phyloP scores from a whole-genome alignment of 768 basidiomycete genomes.

The Auricularia cornea region DNA sequence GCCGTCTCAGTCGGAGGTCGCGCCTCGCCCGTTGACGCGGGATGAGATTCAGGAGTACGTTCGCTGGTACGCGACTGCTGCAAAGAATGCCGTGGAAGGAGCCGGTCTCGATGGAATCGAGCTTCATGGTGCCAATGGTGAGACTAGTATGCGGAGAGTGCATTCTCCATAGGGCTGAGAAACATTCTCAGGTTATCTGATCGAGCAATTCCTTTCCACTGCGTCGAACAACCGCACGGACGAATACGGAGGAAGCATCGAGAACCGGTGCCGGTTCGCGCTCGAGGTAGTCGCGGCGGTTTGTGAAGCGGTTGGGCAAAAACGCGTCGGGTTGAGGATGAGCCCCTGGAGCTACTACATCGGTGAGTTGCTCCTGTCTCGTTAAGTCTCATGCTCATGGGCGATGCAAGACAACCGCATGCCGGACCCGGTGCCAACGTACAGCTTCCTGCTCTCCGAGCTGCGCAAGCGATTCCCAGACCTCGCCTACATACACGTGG shows the following conservation, averaged over 20 bases:
- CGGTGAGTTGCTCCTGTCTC: too few relatives aligned
- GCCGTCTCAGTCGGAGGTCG: not conserved
- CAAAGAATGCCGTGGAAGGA: slow-evolving; percentile 41
- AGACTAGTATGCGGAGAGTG: slow-evolving; percentile 14
- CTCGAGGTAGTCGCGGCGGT: slow-evolving; percentile 59
- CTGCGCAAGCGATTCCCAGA: slow-evolving; percentile 34
- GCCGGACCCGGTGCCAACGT: slow-evolving; percentile 47
- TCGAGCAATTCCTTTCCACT: slow-evolving; percentile 58
- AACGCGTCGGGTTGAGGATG: slow-evolving; percentile 44
- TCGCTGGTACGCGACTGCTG: slow-evolving; percentile 43
- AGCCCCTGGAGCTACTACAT: slow-evolving; percentile 28
- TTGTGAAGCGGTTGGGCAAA: slow-evolving; percentile 41
- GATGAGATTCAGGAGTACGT: slow-evolving; percentile 44
- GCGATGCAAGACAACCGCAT: slow-evolving; percentile 31
- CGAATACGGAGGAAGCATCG: slow-evolving; percentile 62
- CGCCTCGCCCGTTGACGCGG: slow-evolving; percentile 33
- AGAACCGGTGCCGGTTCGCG: slow-evolving; percentile 58
- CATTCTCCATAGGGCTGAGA: not conserved
- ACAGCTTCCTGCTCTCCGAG: slow-evolving; percentile 40
- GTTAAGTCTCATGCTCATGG: too few relatives aligned
- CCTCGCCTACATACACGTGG: slow-evolving; percentile 41
- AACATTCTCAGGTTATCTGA: slow-evolving; percentile 30
- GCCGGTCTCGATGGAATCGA: slow-evolving; percentile 60
- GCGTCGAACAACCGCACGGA: slow-evolving; percentile 56
- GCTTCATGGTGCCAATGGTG: slow-evolving; percentile 15